phyloP scores from a whole-genome alignment of 2,329 filamentous ascomycete species.

The Aspergillus nomiae region DNA sequence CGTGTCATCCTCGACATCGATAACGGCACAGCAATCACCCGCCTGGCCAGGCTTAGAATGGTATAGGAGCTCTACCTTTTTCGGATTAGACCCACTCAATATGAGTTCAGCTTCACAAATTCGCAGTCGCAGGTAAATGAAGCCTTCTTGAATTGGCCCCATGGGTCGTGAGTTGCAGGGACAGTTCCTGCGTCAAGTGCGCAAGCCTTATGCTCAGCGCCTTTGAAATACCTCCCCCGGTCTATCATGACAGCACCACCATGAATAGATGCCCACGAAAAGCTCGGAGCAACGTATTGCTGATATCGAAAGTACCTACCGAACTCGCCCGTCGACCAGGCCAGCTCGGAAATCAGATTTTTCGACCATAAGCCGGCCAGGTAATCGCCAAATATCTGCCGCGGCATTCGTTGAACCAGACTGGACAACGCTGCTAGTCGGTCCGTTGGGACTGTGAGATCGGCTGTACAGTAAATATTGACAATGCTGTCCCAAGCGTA shows the following conservation, averaged over 20 bases:
- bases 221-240: too few species aligned
- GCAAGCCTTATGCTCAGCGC: too few species aligned
- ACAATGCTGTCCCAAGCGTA: rapidly evolving
- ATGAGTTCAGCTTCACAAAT: too few species aligned
- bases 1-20: too few species aligned
- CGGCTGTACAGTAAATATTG: neutral
- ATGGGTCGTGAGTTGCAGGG: neutral
- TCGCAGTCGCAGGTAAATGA: too few species aligned
- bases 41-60: too few species aligned
- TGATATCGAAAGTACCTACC: neutral
- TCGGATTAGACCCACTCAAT: rapidly evolving
- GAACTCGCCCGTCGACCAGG: neutral
- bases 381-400: neutral
- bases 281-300: neutral
- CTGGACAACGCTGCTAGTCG: neutral
- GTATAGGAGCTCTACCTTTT: rapidly evolving
- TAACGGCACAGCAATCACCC: rapidly evolving
- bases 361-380: neutral
- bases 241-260: neutral
- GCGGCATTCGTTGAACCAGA: neutral
- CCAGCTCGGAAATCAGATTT: neutral
- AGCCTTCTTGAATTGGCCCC: too few species aligned
- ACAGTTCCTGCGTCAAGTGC: neutral
- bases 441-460: neutral
- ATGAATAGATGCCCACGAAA: neutral